A percentile compares a stretch with the other conserved stretches of the same genome.
Evolutionary conservation across 2,329 filamentous ascomycete genomes (phyloP).

Genomic region (Botrytis paeoniae): DNA sequence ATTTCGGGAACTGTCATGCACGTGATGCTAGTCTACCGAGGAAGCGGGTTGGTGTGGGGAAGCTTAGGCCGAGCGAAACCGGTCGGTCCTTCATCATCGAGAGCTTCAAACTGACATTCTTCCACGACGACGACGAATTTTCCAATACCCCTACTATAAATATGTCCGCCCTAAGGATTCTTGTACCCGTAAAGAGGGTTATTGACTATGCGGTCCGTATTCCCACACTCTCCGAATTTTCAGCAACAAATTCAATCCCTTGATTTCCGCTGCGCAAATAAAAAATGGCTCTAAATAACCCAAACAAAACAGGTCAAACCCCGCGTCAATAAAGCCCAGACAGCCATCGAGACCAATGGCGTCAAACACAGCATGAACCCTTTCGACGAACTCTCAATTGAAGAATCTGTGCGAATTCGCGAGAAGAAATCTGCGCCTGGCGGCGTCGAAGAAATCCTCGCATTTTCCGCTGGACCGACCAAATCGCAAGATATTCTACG

Average conservation of each 20-base stretch:
- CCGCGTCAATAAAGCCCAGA: conserved; percentile 69
- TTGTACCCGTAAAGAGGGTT: conserved; percentile 79
- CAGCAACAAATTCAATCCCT: neutral
- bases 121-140: neutral
- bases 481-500: conserved; percentile 87
- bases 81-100: conserved; percentile 13
- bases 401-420: conserved; percentile 92
- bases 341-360: conserved; percentile 84
- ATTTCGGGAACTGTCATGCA: neutral
- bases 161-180: conserved; percentile 68
- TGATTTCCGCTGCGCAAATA: neutral
- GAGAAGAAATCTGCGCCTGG: conserved; percentile 72
- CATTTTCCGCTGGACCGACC: conserved; percentile 80
- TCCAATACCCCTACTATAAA: conserved; percentile 18
- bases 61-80: conserved; percentile 19
- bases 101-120: conserved; percentile 9
- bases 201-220: conserved; percentile 73
- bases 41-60: conserved; percentile 11
- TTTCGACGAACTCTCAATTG: conserved; percentile 96
- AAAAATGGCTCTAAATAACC: neutral
- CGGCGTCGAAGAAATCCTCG: conserved; percentile 87
- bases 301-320: conserved; percentile 56
- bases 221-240: neutral
- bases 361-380: conserved; percentile 99
- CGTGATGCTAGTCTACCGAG: conserved; percentile 11